These are phyloP conservation scores for Exophiala sp. DNA, from an alignment of 2,329 filamentous ascomycete genomes.

Conservation along the genomic window DNA sequence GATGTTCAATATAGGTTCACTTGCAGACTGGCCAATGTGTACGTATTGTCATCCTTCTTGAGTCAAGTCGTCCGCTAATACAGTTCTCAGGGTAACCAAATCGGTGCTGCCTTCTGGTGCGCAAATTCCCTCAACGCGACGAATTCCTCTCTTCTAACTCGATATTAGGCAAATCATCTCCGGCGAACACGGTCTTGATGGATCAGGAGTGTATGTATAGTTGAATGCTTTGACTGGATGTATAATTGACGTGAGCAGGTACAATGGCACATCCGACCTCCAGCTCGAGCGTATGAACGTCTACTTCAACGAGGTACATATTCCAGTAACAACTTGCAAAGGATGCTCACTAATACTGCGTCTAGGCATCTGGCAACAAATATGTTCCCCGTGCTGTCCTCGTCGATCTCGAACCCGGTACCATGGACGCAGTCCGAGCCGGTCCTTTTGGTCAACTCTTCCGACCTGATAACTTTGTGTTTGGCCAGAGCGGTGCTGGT, in stretches of 20 bases:
- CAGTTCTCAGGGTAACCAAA: conserved; percentile 88
- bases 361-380: conserved; percentile 91
- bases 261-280: conserved; percentile 97
- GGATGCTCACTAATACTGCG: conserved; percentile 9
- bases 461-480: conserved; percentile 99
- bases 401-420: conserved; percentile 98
- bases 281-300: conserved; percentile 99
- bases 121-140: conserved; percentile 35
- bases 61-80: conserved; percentile 32
- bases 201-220: conserved; percentile 80
- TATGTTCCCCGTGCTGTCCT: conserved; percentile 99
- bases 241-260: conserved; percentile 51
- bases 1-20: conserved; percentile 72
- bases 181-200: conserved; percentile 93
- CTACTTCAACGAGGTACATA: conserved; percentile 87
- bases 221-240: not conserved
- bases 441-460: conserved; percentile 98
- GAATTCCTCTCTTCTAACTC: conserved; percentile 38
- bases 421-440: conserved; percentile 98
- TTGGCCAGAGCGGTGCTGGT: conserved; percentile 97
- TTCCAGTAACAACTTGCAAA: not conserved
- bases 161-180: conserved; percentile 70
- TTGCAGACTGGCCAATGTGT: conserved; percentile 99
- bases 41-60: conserved; percentile 44
- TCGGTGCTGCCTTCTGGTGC: conserved; percentile 99